phyloP scores from a whole-genome alignment of 2,329 filamentous ascomycete genomes.

The Xylaria sp. region DNA sequence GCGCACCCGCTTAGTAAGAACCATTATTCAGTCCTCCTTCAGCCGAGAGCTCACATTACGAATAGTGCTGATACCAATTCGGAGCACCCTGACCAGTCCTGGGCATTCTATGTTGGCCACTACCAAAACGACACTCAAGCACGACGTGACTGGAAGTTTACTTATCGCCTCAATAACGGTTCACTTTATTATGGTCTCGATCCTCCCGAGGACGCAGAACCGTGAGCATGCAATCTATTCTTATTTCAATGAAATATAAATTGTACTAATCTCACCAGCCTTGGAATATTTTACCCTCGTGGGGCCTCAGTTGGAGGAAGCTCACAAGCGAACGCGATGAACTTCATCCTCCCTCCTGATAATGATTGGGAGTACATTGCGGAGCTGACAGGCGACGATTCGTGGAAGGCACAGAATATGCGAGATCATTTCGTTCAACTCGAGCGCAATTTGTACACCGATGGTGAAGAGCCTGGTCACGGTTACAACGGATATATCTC shows the following conservation, averaged over 20 bases:
- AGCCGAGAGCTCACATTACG: background rate
- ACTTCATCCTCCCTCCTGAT: slow-evolving; percentile 56
- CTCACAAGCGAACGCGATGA: slow-evolving; percentile 1
- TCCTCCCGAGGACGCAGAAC: slow-evolving; percentile 56
- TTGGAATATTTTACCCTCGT: slow-evolving; percentile 1
- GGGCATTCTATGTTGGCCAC: slow-evolving; percentile 72
- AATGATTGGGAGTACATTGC: slow-evolving; percentile 65
- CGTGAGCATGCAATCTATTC: background rate
- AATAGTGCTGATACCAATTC: slow-evolving; percentile 37
- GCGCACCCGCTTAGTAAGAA: background rate
- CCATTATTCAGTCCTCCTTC: background rate
- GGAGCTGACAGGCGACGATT: slow-evolving; percentile 63
- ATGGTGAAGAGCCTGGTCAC: background rate
- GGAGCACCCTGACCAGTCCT: slow-evolving; percentile 64
- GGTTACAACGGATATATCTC: background rate
- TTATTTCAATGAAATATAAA: background rate
- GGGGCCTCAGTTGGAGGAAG: slow-evolving; percentile 1
- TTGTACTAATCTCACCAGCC: background rate
- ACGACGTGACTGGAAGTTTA: slow-evolving; percentile 61
- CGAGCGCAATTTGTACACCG: slow-evolving; percentile 58
- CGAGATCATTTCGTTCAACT: slow-evolving; percentile 56
- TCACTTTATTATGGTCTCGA: slow-evolving; percentile 61
- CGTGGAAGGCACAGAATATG: slow-evolving; percentile 68
- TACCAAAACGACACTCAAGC: slow-evolving; percentile 60
- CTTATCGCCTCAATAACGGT: slow-evolving; percentile 62